Base-by-base conservation (phyloP, 495 filamentous ascomycete species). In the Glonium stellatum region DNA sequence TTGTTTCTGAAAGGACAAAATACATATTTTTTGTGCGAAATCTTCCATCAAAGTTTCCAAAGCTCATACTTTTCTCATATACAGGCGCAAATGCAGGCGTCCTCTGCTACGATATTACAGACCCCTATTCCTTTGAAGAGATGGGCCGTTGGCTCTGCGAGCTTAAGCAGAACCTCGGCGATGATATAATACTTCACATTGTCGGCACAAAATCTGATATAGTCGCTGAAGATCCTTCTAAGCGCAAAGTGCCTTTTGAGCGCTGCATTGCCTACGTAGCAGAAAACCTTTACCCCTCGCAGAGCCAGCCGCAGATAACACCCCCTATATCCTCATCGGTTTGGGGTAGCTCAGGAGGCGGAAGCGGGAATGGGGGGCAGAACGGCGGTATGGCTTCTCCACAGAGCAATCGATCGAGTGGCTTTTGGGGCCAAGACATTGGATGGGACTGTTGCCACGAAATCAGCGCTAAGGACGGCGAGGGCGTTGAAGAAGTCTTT, bases 361-460 rank as follows among this genome's bases (percentile, higher is more conserved):
- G 48, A 51, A 51, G 48, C 13, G 48, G 48, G 21, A 51, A 51
- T 27, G 25, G 44, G 9, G 27, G 47, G 39, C 56, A 60, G 35
- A 67, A 31, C 13, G 55, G 54, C 25, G 60, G 64, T 36, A 61
- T 67, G 58, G 58, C 82, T 55, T 85, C 81, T 48, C 84, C 87
- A 5, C 82, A 83, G 69, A 86, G 81, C 71, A 95, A 95, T 70
- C 82, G 90, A 37, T 88, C 83, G 61, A 87, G 82, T 37, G 89
- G 87, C 5, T 92, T 95, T 69, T 95, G 90, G 90, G 88, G 87
- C 1, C 88, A 93, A 67, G 90, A 96, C 66, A 85, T 89, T 8
- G 90, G 90, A 11, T 96, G 91, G 91, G 92, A 96, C 68, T 92
- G 89, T 62, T 97, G 92, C 67, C 92, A 97, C 73, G 92, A 98